Base-by-base conservation (phyloP, 345 rosid genomes). In the Acer saccharum region DNA sequence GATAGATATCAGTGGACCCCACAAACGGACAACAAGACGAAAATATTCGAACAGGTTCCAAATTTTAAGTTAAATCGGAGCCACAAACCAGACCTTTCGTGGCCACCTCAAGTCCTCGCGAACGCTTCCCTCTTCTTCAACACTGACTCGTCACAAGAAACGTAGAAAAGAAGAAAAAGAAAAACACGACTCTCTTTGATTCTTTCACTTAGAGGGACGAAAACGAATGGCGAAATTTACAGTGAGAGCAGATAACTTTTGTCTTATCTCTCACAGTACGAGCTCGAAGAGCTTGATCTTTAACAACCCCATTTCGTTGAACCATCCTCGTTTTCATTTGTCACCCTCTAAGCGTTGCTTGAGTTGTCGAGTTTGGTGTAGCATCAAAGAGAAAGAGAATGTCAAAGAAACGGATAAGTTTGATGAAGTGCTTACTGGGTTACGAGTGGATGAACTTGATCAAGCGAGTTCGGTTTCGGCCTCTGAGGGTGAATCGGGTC, bases 11-110 rank as follows among this genome's bases (percentile, higher is more conserved):
- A 29, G 63, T 54, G 1, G 62, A 18, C 63, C 58, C 72, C 39
- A 13, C 3, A 10, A 9, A 61, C 9, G 21, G 17, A 20, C n/a
- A 0, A 7, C 9, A 3, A 41, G 13, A n/a, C 0, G 4, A 2
- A 63, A 75, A 18, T 20, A n/a, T 39, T 20, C 27, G 62, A 9
- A 13, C 58, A 72, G 39, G 55, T 65, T 63, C 77, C 9, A 23
- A 66, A 3, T 5, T 23, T 21, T 10, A 48, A 41, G 58, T 68
- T 13, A 74, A 72, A 68, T 54, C 55, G 20, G 80, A 84, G 90
- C 95, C 97, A 87, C 94, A 90, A 84, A 73, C 79, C 74, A 52
- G 25, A 72, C 71, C 83, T 81, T 74, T 80, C 90, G 97, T 92
- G 95, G 89, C 89, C 71, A 66, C 77, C 82, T 86, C 85, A 61